These are phyloP conservation scores for Saturnispora serradocipensis DNA, from an alignment of 805 yeast genomes.

Conservation along the genomic window DNA sequence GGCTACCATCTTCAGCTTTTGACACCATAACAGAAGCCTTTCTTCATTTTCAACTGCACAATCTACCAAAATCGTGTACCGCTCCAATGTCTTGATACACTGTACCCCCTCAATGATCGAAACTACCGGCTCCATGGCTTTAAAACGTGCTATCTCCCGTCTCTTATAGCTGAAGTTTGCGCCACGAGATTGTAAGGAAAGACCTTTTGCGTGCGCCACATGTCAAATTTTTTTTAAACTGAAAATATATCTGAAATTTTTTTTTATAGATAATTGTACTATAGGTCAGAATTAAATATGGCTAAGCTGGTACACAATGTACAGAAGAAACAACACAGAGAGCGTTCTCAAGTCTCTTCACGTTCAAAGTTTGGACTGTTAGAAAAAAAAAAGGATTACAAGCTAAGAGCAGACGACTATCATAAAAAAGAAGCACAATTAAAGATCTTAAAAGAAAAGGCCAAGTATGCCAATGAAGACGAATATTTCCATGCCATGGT, in stretches of 20 bases:
- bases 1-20: background rate
- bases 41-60: background rate
- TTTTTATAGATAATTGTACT: background rate
- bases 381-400: slow-evolving; percentile 87
- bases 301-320: slow-evolving; percentile 78
- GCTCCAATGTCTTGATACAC: background rate
- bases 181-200: background rate
- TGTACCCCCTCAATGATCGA: background rate
- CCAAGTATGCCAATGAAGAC: slow-evolving; percentile 74
- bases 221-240: background rate
- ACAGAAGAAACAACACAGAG: slow-evolving; percentile 94
- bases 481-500: slow-evolving; percentile 96
- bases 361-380: slow-evolving; percentile 73
- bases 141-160: background rate
- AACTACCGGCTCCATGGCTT: background rate
- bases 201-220: background rate
- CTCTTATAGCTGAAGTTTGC: background rate
- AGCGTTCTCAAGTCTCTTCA: slow-evolving; percentile 76
- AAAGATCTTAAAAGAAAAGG: slow-evolving; percentile 66
- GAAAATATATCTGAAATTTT: background rate
- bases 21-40: background rate
- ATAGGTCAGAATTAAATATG: slow-evolving; percentile 32
- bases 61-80: background rate
- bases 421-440: slow-evolving; percentile 55
- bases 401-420: slow-evolving; percentile 44